Conservation (phyloP, 371 early-diverging fungal genomes). For the Zychaea mexicana region DNA sequence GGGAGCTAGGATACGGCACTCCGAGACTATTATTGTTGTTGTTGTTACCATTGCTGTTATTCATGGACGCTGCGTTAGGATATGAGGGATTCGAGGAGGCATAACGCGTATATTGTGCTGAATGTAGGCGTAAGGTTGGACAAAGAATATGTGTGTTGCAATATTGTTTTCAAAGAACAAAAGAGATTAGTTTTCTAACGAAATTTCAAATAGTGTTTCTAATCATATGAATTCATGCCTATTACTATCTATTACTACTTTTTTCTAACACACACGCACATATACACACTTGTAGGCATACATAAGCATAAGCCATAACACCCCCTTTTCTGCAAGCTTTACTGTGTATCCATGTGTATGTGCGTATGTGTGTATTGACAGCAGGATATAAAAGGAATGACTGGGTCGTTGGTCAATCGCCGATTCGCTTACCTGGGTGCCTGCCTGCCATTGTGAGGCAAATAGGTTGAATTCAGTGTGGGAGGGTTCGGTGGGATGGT, state of each 20-base stretch:
- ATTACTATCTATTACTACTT: no score
- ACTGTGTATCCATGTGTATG: no score
- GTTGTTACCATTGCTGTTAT: conserved; percentile 20
- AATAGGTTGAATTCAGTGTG: background rate
- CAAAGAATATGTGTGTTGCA: no score
- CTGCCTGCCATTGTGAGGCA: conserved; percentile 26
- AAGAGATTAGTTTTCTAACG: no score
- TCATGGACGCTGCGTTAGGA: conserved; percentile 4
- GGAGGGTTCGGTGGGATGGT: background rate
- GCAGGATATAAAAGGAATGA: background rate
- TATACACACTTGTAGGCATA: no score
- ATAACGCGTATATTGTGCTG: conserved; percentile 52
- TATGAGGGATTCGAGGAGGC: conserved; percentile 32
- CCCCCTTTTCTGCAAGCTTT: no score
- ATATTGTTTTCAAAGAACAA: no score
- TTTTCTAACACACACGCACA: no score
- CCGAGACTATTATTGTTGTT: conserved; percentile 33
- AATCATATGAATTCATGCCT: no score
- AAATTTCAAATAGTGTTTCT: no score
- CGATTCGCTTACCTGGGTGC: conserved; percentile 23
- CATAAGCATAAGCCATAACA: no score
- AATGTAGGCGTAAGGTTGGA: no score
- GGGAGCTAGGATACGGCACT: conserved; percentile 34
- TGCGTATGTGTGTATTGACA: background rate
- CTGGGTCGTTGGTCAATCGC: background rate